A percentile compares a stretch with the other conserved stretches of the same genome.
Conservation (phyloP, 441 rosid genomes). For the Manihot esculenta region DNA sequence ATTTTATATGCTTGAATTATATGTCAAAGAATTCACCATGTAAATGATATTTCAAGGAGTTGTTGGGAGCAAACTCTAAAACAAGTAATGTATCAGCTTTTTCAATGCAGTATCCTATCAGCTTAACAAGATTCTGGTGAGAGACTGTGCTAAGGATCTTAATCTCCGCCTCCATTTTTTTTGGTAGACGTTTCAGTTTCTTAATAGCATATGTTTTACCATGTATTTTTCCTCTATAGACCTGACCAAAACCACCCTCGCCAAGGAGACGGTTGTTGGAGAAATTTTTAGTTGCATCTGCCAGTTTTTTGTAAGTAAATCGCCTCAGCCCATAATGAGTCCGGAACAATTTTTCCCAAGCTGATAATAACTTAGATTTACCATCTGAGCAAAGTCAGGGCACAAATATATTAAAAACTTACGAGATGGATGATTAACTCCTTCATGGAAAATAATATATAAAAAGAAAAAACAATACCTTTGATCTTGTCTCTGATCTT, state of each 20-base stretch:
- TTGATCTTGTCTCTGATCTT: no score
- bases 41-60: conserved; percentile 2
- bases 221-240: conserved; percentile 7
- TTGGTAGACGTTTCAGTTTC: not conserved
- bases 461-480: no score
- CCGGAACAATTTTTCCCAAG: no score
- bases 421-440: no score
- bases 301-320: conserved; percentile 15
- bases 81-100: conserved; percentile 2
- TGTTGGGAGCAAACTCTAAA: conserved; percentile 8
- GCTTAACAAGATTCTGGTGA: conserved; percentile 12
- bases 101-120: conserved; percentile 13
- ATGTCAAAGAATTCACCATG: conserved; percentile 2
- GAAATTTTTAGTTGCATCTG: not conserved
- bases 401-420: no score
- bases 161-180: conserved; percentile 1
- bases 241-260: conserved; percentile 16
- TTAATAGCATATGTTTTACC: conserved; percentile 2
- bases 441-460: no score
- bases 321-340: no score
- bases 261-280: conserved; percentile 8
- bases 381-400: no score
- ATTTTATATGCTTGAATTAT: no score
- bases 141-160: not conserved
- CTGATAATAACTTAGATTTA: no score